phyloP scores from a whole-genome alignment of 2,329 filamentous ascomycete species.

The Pseudogymnoascus sp. region DNA sequence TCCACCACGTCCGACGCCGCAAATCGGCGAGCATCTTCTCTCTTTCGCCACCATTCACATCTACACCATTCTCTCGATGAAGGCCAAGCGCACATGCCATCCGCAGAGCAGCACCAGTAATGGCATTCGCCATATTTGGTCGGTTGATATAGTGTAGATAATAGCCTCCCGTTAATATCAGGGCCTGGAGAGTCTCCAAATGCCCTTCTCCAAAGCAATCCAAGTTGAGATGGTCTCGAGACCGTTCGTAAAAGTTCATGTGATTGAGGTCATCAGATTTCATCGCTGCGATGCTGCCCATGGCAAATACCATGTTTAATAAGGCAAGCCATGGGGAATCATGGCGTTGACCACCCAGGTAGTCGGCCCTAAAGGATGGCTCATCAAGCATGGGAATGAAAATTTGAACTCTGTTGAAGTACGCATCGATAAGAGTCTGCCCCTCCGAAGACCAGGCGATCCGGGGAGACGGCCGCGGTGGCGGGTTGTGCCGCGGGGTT shows the following conservation, averaged over 20 bases:
- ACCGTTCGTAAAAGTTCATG: slow-evolving; percentile 61
- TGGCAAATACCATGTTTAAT: slow-evolving; percentile 69
- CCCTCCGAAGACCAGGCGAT: slow-evolving; percentile 57
- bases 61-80: slow-evolving; percentile 52
- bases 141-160: slow-evolving; percentile 74
- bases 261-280: slow-evolving; percentile 57
- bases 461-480: slow-evolving; percentile 29
- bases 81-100: slow-evolving; percentile 70
- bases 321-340: slow-evolving; percentile 66
- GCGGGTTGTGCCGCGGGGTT: slow-evolving; percentile 30
- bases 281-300: slow-evolving; percentile 64
- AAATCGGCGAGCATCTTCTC: slow-evolving; percentile 46
- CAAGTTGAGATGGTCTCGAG: slow-evolving; percentile 59
- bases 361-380: slow-evolving; percentile 59
- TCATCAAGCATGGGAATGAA: slow-evolving; percentile 71
- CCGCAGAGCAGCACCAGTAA: slow-evolving; percentile 63
- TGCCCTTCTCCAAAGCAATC: slow-evolving; percentile 64
- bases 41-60: slow-evolving; percentile 12
- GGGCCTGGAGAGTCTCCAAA: slow-evolving; percentile 65
- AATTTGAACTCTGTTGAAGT: slow-evolving; percentile 66
- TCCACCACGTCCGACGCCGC: slow-evolving; percentile 67
- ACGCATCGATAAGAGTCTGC: slow-evolving; percentile 64
- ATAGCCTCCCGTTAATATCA: slow-evolving; percentile 65
- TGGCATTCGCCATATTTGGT: slow-evolving; percentile 68
- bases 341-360: slow-evolving; percentile 52